Evolutionary conservation across 768 basidiomycete species (phyloP), one percentile per base, ranked within the genome.

Genomic region (Agrocybe pediades): DNA sequence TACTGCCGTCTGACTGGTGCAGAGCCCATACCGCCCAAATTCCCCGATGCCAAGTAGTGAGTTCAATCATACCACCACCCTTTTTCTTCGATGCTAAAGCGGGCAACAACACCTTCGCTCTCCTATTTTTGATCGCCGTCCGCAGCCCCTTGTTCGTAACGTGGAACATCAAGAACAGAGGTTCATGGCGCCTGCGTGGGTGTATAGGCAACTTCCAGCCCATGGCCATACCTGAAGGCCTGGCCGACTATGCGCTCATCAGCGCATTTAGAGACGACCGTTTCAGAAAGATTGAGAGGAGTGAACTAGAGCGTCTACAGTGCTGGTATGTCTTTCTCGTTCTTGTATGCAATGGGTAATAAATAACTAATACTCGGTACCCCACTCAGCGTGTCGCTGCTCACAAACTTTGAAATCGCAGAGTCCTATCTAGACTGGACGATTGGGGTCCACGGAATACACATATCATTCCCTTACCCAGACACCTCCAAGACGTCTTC

Each of bases 121-220:
- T 24, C 26, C 7, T 15, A 9, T 33, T 2, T 4, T 11, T 56
- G 24, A 48, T 41, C 56, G 41, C 47, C 33, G 39, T 26, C 46
- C 36, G 17, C 58, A 94, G 93, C 71, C 94, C 95, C 11, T 77
- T 99, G 51, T 99, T 99, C 70, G 93, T 98, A 26, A 98, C 96
- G 6, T 99, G 95, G 95, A 95, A 93, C 71, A 87, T 83, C 41
- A 81, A 80, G 54, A 73, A 83, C 17, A 85, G 84, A 26, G 80
- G 83, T 53, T 67, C 81, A 19, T 77, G 84, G 41, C 78, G 82
- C 54, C 76, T 99, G 56, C 76, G 96, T 48, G 96, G 96, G 43
- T 99, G 96, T 73, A 98, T 99, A 62, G 96, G 96, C 64, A 94
- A 83, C 70, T 99, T 99, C 64, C 84, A 87, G 27, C 79, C 91